These are phyloP conservation scores for Kitagawia praeruptora DNA, from an alignment of 129 eudicot species.

Conservation along the genomic window DNA sequence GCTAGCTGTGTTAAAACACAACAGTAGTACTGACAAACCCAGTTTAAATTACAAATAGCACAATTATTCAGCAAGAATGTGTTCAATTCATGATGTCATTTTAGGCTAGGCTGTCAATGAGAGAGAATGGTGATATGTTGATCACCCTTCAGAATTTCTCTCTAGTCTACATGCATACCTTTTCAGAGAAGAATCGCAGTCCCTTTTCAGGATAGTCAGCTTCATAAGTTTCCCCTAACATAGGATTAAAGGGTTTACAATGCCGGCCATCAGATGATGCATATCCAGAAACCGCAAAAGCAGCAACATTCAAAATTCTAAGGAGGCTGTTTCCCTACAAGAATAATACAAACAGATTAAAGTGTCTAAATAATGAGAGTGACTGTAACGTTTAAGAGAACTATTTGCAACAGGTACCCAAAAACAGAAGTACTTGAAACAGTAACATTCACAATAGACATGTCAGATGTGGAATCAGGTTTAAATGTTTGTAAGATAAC, in stretches of 20 bases:
- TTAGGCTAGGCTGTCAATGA: neutral
- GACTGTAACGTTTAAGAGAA: neutral
- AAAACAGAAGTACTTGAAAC: neutral
- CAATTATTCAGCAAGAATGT: neutral
- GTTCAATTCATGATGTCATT: neutral
- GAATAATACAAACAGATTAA: conserved; percentile 15
- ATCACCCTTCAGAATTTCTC: neutral
- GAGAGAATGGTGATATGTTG: neutral
- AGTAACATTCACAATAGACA: neutral
- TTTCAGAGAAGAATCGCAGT: conserved; percentile 84
- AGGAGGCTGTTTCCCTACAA: conserved; percentile 63
- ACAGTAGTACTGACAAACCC: neutral
- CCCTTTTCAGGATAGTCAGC: conserved; percentile 95
- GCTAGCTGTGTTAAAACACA: neutral
- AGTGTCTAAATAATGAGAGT: neutral
- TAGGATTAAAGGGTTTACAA: conserved; percentile 93
- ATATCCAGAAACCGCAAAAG: conserved; percentile 94
- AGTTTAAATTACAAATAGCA: neutral
- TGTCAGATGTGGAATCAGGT: neutral
- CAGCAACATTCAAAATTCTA: conserved; percentile 77
- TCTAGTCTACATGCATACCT: conserved; percentile 38
- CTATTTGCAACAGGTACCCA: neutral
- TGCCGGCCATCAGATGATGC: conserved; percentile 82
- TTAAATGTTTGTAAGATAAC: neutral
- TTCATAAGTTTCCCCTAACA: conserved; percentile 93